Conservation (phyloP, 2,329 filamentous ascomycete species). For the Colletotrichum camelliae region DNA sequence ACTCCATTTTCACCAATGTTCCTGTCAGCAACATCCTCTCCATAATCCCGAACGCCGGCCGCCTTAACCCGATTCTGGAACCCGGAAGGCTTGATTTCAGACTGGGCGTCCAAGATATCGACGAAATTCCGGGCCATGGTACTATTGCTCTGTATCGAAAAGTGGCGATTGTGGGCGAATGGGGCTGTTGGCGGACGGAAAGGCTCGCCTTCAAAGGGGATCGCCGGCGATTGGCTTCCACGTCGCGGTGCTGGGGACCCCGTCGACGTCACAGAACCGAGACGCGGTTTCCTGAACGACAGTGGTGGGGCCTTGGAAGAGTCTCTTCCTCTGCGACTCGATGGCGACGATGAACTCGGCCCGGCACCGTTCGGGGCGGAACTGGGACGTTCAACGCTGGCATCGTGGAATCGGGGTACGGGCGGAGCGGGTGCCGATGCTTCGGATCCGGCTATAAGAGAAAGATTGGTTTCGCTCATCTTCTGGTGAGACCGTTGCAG, state of each 20-base stretch:
- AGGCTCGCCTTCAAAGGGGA: neutral
- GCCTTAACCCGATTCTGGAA: constrained; percentile 56
- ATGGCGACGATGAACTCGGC: neutral
- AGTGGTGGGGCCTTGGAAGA: constrained; percentile 21
- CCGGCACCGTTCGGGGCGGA: constrained; percentile 35
- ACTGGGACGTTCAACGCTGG: constrained; percentile 37
- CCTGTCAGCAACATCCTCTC: constrained; percentile 70
- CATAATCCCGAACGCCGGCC: constrained; percentile 58
- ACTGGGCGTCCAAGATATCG: constrained; percentile 64
- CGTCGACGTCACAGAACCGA: constrained; percentile 6
- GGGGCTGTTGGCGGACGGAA: constrained; percentile 24
- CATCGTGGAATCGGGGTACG: constrained; percentile 33
- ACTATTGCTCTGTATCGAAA: constrained; percentile 36
- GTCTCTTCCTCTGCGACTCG: constrained; percentile 18
- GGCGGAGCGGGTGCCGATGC: constrained; percentile 33
- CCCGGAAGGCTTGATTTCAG: constrained; percentile 52
- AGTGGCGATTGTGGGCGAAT: constrained; percentile 30
- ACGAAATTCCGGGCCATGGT: constrained; percentile 40
- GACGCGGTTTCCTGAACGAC: constrained; percentile 18
- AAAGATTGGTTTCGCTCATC: constrained; percentile 29
- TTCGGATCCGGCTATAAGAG: constrained; percentile 24
- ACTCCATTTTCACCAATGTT: constrained; percentile 52
- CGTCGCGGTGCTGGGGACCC: neutral
- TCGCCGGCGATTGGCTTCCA: neutral
- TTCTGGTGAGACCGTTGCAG: constrained; percentile 37